Conservation (phyloP, 78 protist species). For the Chrysochromulina tobinii region DNA sequence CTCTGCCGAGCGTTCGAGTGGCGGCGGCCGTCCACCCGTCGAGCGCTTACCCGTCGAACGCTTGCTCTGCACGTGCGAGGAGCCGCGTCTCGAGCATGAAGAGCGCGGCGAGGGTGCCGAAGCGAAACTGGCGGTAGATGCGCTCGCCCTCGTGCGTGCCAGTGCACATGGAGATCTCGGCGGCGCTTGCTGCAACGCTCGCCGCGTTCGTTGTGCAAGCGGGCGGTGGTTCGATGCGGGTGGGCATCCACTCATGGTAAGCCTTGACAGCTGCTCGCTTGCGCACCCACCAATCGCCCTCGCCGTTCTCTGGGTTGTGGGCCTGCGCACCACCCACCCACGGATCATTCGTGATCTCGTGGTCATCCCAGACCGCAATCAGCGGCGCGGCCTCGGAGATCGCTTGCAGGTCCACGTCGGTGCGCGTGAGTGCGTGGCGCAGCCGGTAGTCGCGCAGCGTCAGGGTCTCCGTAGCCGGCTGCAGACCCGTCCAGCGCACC, state of each 20-base stretch:
- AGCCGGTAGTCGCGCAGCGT: not conserved
- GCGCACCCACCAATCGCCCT: not conserved
- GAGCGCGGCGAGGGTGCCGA: conserved; percentile 22
- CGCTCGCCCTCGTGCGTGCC: not conserved
- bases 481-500: not conserved
- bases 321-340: not conserved
- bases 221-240: not conserved
- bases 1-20: no score
- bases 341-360: conserved; percentile 18
- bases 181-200: no score
- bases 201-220: not conserved
- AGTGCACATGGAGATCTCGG: not conserved
- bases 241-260: conserved; percentile 28
- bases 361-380: conserved; percentile 28
- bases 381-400: conserved; percentile 18
- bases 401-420: conserved; percentile 10
- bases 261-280: not conserved
- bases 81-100: conserved; percentile 28
- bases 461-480: not conserved
- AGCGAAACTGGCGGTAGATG: not conserved
- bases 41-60: not conserved
- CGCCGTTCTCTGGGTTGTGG: not conserved
- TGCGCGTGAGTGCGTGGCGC: conserved; percentile 7
- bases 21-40: no score
- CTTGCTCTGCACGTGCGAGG: not conserved